Conservation (phyloP, 768 basidiomycete genomes). For the Boletus sp. region DNA sequence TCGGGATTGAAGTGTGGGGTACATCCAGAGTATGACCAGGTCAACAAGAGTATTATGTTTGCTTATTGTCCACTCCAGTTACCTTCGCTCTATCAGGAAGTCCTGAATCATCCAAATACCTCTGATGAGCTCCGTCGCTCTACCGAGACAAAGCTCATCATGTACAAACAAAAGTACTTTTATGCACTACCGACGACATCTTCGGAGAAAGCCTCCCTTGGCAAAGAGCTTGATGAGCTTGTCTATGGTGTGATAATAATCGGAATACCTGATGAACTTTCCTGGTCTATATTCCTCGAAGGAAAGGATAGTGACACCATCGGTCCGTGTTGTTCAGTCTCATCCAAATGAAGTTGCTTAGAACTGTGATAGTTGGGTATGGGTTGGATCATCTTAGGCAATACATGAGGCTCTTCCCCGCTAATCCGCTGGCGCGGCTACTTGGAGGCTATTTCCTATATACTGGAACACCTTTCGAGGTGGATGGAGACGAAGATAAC, state of each 20-base stretch:
- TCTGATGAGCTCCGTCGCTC: conserved; percentile 74
- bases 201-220: conserved; percentile 43
- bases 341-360: neutral
- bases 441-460: conserved; percentile 69
- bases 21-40: conserved; percentile 50
- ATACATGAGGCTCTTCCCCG: conserved; percentile 66
- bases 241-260: conserved; percentile 75
- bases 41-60: neutral
- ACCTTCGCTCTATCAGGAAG: conserved; percentile 67
- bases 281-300: conserved; percentile 80
- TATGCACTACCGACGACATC: conserved; percentile 49
- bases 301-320: conserved; percentile 62
- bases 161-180: conserved; percentile 60
- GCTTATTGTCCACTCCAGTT: conserved; percentile 43
- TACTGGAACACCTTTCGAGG: conserved; percentile 45
- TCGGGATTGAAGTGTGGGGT: conserved; percentile 61
- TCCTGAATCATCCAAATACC: conserved; percentile 79
- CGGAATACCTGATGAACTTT: conserved; percentile 70
- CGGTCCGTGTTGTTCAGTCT: conserved; percentile 43
- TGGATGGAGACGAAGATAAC: conserved; percentile 28
- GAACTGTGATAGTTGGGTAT: conserved; percentile 51
- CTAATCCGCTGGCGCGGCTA: conserved; percentile 50
- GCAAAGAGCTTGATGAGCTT: conserved; percentile 67
- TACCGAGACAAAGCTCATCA: conserved; percentile 73
- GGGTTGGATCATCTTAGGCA: conserved; percentile 52